phyloP scores from a whole-genome alignment of 805 yeast species.

The Tetrapisispora nanseiensis region DNA sequence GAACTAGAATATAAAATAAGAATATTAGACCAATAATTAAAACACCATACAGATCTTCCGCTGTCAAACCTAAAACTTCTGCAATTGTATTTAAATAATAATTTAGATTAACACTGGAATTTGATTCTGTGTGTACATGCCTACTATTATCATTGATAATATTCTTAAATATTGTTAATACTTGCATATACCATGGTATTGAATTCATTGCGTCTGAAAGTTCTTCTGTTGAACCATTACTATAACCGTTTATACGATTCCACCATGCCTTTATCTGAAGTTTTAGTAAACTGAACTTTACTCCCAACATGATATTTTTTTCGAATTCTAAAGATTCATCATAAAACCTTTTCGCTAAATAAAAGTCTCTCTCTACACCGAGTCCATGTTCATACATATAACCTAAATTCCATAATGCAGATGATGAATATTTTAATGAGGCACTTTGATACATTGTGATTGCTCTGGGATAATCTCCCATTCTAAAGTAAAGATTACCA shows the following conservation, averaged over 20 bases:
- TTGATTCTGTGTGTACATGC: background rate
- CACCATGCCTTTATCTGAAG: constrained; percentile 19
- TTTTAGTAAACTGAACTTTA: constrained; percentile 22
- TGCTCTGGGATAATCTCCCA: constrained; percentile 46
- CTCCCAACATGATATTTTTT: constrained; percentile 14
- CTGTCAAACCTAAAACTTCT: background rate
- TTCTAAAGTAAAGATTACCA: constrained; percentile 62
- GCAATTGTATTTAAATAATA: background rate
- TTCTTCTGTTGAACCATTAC: constrained; percentile 6
- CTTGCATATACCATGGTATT: constrained; percentile 10
- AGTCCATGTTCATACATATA: constrained; percentile 82
- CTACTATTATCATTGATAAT: background rate
- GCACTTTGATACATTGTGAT: constrained; percentile 55
- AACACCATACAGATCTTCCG: background rate
- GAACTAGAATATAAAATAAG: background rate
- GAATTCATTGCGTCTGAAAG: background rate
- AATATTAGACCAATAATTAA: background rate
- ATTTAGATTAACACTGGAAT: background rate
- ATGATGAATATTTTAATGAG: constrained; percentile 43
- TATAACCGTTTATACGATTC: constrained; percentile 30
- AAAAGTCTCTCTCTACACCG: constrained; percentile 68
- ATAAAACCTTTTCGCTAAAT: constrained; percentile 77
- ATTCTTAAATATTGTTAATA: constrained; percentile 8
- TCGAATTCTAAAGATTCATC: constrained; percentile 34
- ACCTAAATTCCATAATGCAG: constrained; percentile 74